Evolutionary conservation across 2,329 filamentous ascomycete genomes (phyloP).

Genomic region (Pyrenochaeta sp.): DNA sequence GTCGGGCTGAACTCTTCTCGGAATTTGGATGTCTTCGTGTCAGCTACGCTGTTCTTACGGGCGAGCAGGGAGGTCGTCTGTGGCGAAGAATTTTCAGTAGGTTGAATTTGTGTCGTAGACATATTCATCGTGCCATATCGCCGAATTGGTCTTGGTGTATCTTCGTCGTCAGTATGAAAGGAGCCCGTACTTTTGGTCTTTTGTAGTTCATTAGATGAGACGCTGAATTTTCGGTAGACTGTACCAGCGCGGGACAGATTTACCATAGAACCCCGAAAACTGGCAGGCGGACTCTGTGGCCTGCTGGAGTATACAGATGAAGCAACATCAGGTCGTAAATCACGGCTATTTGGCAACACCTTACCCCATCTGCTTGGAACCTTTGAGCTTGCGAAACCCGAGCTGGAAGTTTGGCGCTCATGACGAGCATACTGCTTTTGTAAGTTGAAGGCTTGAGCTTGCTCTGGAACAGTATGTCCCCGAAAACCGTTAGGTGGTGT

Average conservation of each 20-base stretch:
- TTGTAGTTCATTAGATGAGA: conserved; percentile 13
- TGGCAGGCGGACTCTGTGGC: conserved; percentile 47
- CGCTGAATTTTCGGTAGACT: conserved; percentile 11
- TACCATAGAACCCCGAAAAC: conserved; percentile 32
- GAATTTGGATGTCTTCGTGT: conserved; percentile 45
- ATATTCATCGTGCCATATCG: conserved; percentile 17
- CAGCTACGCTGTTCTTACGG: conserved; percentile 39
- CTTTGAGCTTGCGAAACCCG: conserved; percentile 45
- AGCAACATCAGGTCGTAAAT: conserved; percentile 23
- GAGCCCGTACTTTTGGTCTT: conserved; percentile 28
- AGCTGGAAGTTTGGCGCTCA: conserved; percentile 43
- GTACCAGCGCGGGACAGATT: conserved; percentile 20
- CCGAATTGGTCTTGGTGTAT: conserved; percentile 26
- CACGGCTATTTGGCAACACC: conserved; percentile 28
- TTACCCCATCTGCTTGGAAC: conserved; percentile 50
- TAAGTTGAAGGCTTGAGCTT: conserved; percentile 22
- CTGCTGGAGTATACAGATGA: conserved; percentile 53
- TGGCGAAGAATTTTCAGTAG: conserved; percentile 4
- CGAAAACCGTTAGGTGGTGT: conserved; percentile 16
- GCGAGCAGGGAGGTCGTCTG: conserved; percentile 12
- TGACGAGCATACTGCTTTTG: conserved; percentile 22
- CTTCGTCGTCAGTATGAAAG: conserved; percentile 30
- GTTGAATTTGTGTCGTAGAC: conserved; percentile 3
- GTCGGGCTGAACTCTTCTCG: conserved; percentile 46
- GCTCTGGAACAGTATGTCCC: conserved; percentile 27